These are phyloP conservation scores for Aechmea fasciata DNA, from an alignment of 176 grass and related monocot genomes.

Conservation along the genomic window DNA sequence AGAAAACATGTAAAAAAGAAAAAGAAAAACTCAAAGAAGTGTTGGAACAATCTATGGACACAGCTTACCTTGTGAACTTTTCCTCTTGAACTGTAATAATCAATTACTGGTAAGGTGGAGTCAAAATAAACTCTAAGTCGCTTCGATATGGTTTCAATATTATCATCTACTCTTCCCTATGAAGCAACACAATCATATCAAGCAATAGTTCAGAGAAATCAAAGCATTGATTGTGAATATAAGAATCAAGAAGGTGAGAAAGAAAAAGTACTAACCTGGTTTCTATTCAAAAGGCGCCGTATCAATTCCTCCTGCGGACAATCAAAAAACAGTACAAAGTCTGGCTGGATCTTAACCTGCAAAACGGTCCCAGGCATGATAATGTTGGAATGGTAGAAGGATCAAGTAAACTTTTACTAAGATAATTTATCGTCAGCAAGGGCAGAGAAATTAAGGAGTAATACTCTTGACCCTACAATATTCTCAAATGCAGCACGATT, in stretches of 20 bases:
- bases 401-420: background rate
- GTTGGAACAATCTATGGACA: background rate
- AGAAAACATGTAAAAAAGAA: background rate
- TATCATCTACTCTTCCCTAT: slow-evolving; percentile 16
- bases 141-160: slow-evolving; percentile 24
- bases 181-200: background rate
- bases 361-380: background rate
- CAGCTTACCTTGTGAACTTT: slow-evolving; percentile 13
- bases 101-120: slow-evolving; percentile 17
- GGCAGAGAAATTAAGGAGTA: background rate
- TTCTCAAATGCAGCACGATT: slow-evolving; percentile 19
- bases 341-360: slow-evolving; percentile 19
- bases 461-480: background rate
- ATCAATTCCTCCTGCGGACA: slow-evolving; percentile 11
- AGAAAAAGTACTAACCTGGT: slow-evolving; percentile 14
- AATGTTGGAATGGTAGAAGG: background rate
- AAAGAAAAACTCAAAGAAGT: background rate
- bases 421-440: background rate
- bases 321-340: slow-evolving; percentile 22
- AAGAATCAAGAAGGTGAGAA: background rate
- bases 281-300: slow-evolving; percentile 12
- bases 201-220: background rate
- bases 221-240: background rate
- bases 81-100: slow-evolving; percentile 12
- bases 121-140: slow-evolving; percentile 14